Evolutionary conservation across 2,329 filamentous ascomycete species (phyloP), one percentile per base, ranked within the genome.

Genomic region (Emergomyces africanus): DNA sequence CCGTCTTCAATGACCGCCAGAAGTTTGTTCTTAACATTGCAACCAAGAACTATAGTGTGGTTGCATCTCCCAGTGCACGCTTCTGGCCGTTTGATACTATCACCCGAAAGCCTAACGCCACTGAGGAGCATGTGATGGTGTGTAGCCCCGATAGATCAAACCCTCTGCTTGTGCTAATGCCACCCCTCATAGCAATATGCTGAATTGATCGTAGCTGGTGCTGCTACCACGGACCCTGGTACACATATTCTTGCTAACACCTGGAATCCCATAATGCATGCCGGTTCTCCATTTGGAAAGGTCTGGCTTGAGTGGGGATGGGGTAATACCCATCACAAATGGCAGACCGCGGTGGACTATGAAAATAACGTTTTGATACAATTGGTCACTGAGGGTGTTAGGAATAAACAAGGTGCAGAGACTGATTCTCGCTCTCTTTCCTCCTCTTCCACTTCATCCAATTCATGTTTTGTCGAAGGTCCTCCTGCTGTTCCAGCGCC

Each of bases 1-100:
- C 74, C 39, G 71, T 67, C 1, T 78, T 78, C 63, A 75, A 72
- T 46, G 74, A 76, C 28, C 72, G 74, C 42, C 74, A 76, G 68
- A 75, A 75, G 54, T 72, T 67, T 56, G 67, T 67, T 1, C 63
- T 75, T 2, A 66, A 67, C 42, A 57, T 65, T 20, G 67, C 69
- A 54, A 68, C 70, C 2, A 65, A 67, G 20, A 62, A 68, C 33
- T 39, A 60, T 1, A 50, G 54, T 6, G 64, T 67, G 50, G 63
- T 63, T 18, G 63, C 69, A 30, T 64, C 67, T 5, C 65, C 66
- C 6, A 64, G 66, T 3, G 62, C 66, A 10, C 67, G 68, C 58
- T 72, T 63, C 63, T 76, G 75, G 66, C 73, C 74, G 0, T 76
- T 75, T 57, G 74, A 76, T 50, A 68, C 69, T 1, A 60, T 75